A percentile compares a stretch with the other conserved stretches of the same genome.
Evolutionary conservation across 768 basidiomycete species (phyloP).

Genomic region (Chalciporus chontae): DNA sequence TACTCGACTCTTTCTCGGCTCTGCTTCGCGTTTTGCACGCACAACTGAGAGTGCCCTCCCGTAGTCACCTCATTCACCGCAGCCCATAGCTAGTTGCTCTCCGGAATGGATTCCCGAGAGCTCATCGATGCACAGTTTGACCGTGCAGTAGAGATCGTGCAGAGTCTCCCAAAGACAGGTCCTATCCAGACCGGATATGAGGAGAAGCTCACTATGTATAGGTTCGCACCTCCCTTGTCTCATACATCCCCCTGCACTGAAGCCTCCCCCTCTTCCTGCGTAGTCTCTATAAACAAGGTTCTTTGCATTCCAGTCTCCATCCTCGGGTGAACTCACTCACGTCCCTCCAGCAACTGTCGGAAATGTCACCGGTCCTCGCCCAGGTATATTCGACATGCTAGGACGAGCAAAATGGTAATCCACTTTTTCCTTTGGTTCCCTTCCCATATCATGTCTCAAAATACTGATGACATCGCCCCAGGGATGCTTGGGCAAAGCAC

Average conservation of each 20-base stretch:
- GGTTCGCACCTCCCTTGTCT: constrained; percentile 41
- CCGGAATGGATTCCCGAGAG: constrained; percentile 55
- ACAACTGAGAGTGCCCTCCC: background rate
- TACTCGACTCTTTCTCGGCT: background rate
- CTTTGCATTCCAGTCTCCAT: background rate
- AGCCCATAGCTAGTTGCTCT: background rate
- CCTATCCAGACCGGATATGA: constrained; percentile 96
- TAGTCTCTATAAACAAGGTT: constrained; percentile 93
- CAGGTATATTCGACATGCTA: constrained; percentile 87
- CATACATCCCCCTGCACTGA: constrained; percentile 3
- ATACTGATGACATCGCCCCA: constrained; percentile 27
- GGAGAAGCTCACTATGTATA: constrained; percentile 92
- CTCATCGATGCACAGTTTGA: constrained; percentile 85
- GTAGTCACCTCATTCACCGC: background rate
- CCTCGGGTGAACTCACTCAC: constrained; percentile 1
- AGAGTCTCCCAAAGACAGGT: constrained; percentile 87
- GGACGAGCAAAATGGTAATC: constrained; percentile 89
- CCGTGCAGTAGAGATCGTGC: constrained; percentile 92
- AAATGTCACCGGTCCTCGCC: constrained; percentile 74
- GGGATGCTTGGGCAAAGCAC: constrained; percentile 97
- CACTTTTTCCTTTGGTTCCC: background rate
- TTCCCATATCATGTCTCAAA: constrained; percentile 21
- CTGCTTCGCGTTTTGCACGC: background rate
- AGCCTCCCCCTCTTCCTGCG: constrained; percentile 1
- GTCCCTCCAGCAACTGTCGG: constrained; percentile 73